These are phyloP conservation scores for Pseudocercospora pini-densiflorae DNA, from an alignment of 2,329 filamentous ascomycete species.

Conservation along the genomic window DNA sequence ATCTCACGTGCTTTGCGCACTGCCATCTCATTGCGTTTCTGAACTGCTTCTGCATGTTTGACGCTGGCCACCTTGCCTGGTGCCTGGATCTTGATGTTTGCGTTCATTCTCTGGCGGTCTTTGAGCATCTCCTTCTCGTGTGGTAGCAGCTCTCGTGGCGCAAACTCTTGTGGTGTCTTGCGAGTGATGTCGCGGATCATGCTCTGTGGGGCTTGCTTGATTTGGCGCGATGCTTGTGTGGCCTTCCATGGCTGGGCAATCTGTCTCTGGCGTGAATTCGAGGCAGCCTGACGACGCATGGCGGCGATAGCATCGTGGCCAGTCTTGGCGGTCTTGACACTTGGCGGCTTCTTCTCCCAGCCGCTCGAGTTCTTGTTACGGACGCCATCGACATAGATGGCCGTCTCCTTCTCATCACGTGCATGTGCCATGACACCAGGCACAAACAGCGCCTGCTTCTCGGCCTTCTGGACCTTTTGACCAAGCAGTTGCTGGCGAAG, in stretches of 20 bases:
- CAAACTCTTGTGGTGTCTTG: slow-evolving; percentile 19
- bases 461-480: slow-evolving; percentile 62
- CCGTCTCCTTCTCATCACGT: slow-evolving; percentile 22
- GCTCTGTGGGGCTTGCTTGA: slow-evolving; percentile 21
- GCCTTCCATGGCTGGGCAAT: slow-evolving; percentile 21
- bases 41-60: slow-evolving; percentile 16
- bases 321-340: slow-evolving; percentile 23
- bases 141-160: slow-evolving; percentile 28
- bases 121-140: slow-evolving; percentile 23
- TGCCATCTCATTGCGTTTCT: slow-evolving; percentile 20
- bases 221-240: slow-evolving; percentile 17
- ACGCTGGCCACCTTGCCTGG: slow-evolving; percentile 11
- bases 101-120: slow-evolving; percentile 19
- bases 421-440: slow-evolving; percentile 28
- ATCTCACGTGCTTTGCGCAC: slow-evolving; percentile 22
- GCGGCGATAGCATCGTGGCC: slow-evolving; percentile 29
- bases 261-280: slow-evolving; percentile 20
- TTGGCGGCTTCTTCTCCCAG: slow-evolving; percentile 13
- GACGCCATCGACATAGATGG: slow-evolving; percentile 26
- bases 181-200: slow-evolving; percentile 25
- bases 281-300: slow-evolving; percentile 28
- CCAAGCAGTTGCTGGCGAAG: slow-evolving; percentile 61
- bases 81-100: slow-evolving; percentile 20
- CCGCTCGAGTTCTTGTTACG: slow-evolving; percentile 15
- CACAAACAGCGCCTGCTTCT: slow-evolving; percentile 51